These are phyloP conservation scores for Powellomyces hirtus DNA, from an alignment of 192 early-diverging fungal species.

Conservation along the genomic window DNA sequence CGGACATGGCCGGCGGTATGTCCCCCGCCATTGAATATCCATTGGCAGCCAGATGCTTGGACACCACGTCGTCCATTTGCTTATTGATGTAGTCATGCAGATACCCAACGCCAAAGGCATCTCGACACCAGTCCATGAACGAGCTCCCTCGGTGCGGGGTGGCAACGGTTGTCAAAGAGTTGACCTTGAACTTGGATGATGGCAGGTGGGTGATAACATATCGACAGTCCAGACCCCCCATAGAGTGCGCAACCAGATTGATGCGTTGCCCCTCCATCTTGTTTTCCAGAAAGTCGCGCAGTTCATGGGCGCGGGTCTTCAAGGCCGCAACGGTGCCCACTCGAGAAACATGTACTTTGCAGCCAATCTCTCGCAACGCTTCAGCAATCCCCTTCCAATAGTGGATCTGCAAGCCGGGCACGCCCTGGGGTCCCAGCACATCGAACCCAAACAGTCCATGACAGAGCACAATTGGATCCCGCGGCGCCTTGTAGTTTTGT, in stretches of 20 bases:
- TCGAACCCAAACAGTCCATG: slow-evolving; percentile 94
- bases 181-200: slow-evolving; percentile 60
- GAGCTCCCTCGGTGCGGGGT: slow-evolving; percentile 92
- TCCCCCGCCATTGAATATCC: neutral
- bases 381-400: slow-evolving; percentile 77
- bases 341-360: slow-evolving; percentile 74
- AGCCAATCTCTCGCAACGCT: slow-evolving; percentile 69
- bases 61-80: slow-evolving; percentile 39
- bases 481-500: slow-evolving; percentile 63
- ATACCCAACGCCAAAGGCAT: slow-evolving; percentile 79
- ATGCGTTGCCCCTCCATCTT: slow-evolving; percentile 57
- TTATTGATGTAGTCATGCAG: slow-evolving; percentile 30
- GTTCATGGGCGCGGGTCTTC: slow-evolving; percentile 68
- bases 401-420: slow-evolving; percentile 81
- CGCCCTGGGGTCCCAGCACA: slow-evolving; percentile 52
- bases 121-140: slow-evolving; percentile 93
- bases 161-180: slow-evolving; percentile 85
- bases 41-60: slow-evolving; percentile 8
- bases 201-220: slow-evolving; percentile 86
- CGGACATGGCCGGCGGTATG: neutral
- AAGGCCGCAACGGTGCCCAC: slow-evolving; percentile 73
- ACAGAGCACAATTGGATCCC: slow-evolving; percentile 79
- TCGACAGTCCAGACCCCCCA: slow-evolving; percentile 93
- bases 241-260: slow-evolving; percentile 91
- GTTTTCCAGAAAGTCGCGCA: slow-evolving; percentile 66